Evolutionary conservation across 768 basidiomycete genomes (phyloP).

Genomic region (Neoboletus brunneissimus): DNA sequence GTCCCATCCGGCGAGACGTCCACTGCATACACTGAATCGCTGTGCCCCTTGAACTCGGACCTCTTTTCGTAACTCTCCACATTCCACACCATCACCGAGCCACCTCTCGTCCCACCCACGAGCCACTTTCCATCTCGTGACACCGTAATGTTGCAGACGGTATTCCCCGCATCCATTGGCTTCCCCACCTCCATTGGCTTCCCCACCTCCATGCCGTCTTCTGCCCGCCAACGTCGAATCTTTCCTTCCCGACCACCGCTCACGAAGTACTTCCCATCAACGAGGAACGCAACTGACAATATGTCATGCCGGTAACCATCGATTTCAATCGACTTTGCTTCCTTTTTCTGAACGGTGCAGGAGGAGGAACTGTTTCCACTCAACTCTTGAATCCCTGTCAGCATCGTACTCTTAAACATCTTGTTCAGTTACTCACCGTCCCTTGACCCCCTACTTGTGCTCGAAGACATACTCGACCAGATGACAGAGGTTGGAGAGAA

Average conservation of each 20-base stretch:
- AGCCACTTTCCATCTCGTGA: neutral
- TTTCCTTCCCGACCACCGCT: neutral
- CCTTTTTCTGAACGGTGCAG: neutral
- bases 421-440: neutral
- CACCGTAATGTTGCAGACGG: neutral
- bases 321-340: neutral
- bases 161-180: neutral
- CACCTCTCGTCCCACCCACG: neutral
- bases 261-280: neutral
- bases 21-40: neutral
- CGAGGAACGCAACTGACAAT: neutral
- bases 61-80: neutral
- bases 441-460: neutral
- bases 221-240: neutral
- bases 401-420: neutral
- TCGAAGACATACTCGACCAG: neutral
- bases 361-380: neutral
- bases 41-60: neutral
- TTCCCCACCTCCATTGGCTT: neutral
- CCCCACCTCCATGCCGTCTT: neutral
- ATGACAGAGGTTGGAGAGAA: neutral
- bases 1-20: neutral
- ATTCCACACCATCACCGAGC: neutral
- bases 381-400: neutral
- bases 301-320: neutral